Conservation (phyloP, 1,284 basidiomycete species). For the Apiotrichum porosum region DNA sequence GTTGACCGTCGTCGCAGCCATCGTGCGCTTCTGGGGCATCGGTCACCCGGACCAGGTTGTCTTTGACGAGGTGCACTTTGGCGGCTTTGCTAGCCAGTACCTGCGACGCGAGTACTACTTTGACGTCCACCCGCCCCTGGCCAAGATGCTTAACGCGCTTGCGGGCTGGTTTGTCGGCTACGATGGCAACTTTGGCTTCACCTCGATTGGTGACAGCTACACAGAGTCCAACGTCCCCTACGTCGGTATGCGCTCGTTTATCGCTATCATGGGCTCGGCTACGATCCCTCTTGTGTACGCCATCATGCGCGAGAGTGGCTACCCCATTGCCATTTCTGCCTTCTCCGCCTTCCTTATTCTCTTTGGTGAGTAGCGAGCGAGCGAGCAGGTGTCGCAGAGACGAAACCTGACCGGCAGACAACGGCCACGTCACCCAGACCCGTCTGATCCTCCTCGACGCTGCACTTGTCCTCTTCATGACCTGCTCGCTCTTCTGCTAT, state of each 20-base stretch:
- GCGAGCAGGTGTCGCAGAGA: not conserved
- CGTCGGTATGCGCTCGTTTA: constrained; percentile 84
- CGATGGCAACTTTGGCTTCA: constrained; percentile 88
- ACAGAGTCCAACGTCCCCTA: constrained; percentile 69
- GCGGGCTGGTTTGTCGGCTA: constrained; percentile 96
- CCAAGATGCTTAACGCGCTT: constrained; percentile 85
- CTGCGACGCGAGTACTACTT: constrained; percentile 92
- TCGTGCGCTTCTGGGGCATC: constrained; percentile 86
- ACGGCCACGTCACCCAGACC: constrained; percentile 91
- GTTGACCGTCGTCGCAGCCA: constrained; percentile 70
- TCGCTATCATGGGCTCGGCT: constrained; percentile 82
- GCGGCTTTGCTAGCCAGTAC: constrained; percentile 83
- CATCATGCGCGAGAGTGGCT: constrained; percentile 97
- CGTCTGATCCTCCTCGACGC: constrained; percentile 95
- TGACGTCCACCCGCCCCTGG: constrained; percentile 96
- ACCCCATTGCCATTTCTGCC: constrained; percentile 79
- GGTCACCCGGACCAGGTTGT: constrained; percentile 90
- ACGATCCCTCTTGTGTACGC: constrained; percentile 88
- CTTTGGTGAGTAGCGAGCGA: constrained; percentile 68
- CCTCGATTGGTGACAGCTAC: constrained; percentile 93
- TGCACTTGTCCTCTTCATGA: constrained; percentile 91
- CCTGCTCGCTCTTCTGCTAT: constrained; percentile 89
- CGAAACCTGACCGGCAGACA: constrained; percentile 58
- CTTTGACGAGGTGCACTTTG: constrained; percentile 96
- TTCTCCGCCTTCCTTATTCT: constrained; percentile 81